A percentile compares a stretch with the other conserved stretches of the same genome.
These are phyloP conservation scores for Fusarium tupiense DNA, from an alignment of 2,329 filamentous ascomycete genomes.

Conservation along the genomic window DNA sequence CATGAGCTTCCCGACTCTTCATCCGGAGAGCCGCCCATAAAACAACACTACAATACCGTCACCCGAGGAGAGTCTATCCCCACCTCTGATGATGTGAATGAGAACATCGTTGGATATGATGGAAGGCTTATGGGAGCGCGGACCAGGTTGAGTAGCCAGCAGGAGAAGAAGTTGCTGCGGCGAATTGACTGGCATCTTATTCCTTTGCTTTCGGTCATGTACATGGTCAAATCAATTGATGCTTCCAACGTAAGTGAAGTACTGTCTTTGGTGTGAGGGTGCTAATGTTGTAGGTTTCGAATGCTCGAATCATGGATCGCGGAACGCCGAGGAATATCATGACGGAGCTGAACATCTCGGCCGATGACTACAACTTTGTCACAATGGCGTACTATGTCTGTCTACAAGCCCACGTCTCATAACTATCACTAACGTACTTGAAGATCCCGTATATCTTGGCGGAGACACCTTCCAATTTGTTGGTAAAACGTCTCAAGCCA, in stretches of 20 bases:
- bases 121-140: not conserved
- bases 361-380: not conserved
- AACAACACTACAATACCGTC: not conserved
- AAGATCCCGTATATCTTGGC: not conserved
- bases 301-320: not conserved
- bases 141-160: not conserved
- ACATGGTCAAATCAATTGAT: not conserved
- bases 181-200: not conserved
- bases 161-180: not conserved
- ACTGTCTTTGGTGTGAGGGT: rapidly evolving
- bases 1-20: not conserved
- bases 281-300: not conserved
- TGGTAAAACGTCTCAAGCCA: not conserved
- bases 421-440: not conserved
- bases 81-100: rapidly evolving
- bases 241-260: not conserved
- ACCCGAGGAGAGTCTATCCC: not conserved
- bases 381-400: not conserved
- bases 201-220: not conserved
- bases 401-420: rapidly evolving
- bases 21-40: rapidly evolving
- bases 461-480: rapidly evolving
- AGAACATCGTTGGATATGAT: rapidly evolving
- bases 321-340: not conserved
- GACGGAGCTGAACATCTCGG: not conserved